These are phyloP conservation scores for Neurospora sp. DNA, from an alignment of 495 filamentous ascomycete species.

Conservation along the genomic window DNA sequence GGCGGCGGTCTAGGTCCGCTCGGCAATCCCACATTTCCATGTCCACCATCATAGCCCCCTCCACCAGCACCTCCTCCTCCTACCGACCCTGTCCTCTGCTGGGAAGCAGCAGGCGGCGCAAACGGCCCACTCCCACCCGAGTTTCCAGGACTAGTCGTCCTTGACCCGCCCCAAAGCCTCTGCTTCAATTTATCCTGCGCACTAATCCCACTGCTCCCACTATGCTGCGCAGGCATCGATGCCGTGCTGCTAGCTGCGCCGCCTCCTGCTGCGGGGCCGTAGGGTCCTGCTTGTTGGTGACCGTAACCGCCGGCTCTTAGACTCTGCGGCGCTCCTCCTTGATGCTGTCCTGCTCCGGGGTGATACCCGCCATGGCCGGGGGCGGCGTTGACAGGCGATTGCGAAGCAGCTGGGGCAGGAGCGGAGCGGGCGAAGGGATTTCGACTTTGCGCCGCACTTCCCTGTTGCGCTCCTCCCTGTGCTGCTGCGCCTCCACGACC, in stretches of 20 bases:
- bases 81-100: neutral
- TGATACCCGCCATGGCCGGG: constrained; percentile 14
- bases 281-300: constrained; percentile 7
- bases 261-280: constrained; percentile 25
- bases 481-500: constrained; percentile 3
- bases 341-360: constrained; percentile 57
- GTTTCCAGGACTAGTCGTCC: constrained; percentile 28
- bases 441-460: constrained; percentile 5
- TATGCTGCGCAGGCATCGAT: constrained; percentile 2
- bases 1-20: neutral
- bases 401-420: neutral
- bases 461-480: constrained; percentile 3
- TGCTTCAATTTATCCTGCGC: constrained; percentile 43
- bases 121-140: constrained; percentile 19
- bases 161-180: constrained; percentile 37
- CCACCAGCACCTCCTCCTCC: neutral
- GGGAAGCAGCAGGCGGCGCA: constrained; percentile 24
- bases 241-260: constrained; percentile 3
- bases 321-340: constrained; percentile 25
- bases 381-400: constrained; percentile 34
- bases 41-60: neutral
- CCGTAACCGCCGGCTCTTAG: constrained; percentile 44
- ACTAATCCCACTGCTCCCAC: constrained; percentile 10
- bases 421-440: constrained; percentile 13
- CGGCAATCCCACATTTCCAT: neutral